Base-by-base conservation (phyloP, 2,329 filamentous ascomycete genomes). In the Nemania sp. region DNA sequence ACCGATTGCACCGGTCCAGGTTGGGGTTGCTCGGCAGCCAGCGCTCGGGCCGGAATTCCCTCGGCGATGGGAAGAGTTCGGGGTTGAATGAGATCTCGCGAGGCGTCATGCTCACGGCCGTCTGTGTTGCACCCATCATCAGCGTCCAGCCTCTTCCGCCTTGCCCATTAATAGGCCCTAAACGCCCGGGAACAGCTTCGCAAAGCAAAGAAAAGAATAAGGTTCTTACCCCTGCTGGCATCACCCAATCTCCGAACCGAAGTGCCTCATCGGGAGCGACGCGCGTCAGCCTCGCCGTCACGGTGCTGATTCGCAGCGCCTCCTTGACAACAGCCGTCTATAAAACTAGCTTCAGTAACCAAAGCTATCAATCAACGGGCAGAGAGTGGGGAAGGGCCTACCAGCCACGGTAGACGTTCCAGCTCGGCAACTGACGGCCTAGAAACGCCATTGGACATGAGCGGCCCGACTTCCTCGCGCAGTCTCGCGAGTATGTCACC, bases 301-400 rank as follows among this genome's bases (percentile, higher is more conserved):
- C 10, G 0, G 56, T 63, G 17, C 52, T 56, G 2, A 66, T 51
- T n/a, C 65, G 53, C 9, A 67, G 32, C 1, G 52, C 43, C 39
- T 67, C 65, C 43, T 65, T 67, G 6, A 67, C 37, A n/a, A 65
- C 18, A 4, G 63, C 63, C 4, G 56, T 64, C 63, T 67, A 21
- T 12, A 9, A 6, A n/a, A n/a, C 7, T 32, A 7, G 1, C 5
- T 13, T 64, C 20, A 59, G 37, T 21, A 20, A 37, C 20, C 1
- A n/a, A 32, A 18, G 12, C 5, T 13, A 13, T 42, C 2, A 18
- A 29, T 7, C 7, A n/a, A n/a, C 7, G 3, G 25, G 7, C 4
- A 29, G 25, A 29, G 25, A 7, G 25, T 3, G 25, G 25, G 7
- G 25, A 29, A 17, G 4, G 18, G 57, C 64, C 2, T 49, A 66